Percentiles rank a stretch among this genome's conserved stretches.
These are phyloP conservation scores for Scenedesmus sp. DNA, from an alignment of 163 green algal genomes.

Conservation along the genomic window DNA sequence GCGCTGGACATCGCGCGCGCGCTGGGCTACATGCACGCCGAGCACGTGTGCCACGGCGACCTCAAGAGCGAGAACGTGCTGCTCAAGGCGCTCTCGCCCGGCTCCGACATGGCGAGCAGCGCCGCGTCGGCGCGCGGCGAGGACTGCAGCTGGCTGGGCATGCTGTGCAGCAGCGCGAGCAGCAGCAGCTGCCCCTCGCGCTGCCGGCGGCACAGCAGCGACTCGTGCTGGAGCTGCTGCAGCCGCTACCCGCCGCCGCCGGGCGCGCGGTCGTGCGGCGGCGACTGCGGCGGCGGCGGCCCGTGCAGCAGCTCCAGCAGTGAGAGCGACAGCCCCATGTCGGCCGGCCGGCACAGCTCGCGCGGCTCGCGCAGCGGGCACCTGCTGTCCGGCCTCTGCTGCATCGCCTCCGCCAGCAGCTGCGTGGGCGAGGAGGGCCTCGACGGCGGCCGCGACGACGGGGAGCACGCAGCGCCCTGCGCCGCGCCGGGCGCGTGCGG, in stretches of 20 bases:
- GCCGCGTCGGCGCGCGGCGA: neutral
- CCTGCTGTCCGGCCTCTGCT: neutral
- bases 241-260: neutral
- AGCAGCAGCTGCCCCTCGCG: neutral
- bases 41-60: slow-evolving; percentile 47
- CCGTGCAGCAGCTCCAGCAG: slow-evolving; percentile 3
- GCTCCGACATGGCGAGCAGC: neutral
- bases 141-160: slow-evolving; percentile 18
- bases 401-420: neutral
- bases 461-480: neutral
- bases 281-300: too few relatives aligned
- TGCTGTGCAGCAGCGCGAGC: slow-evolving; percentile 6
- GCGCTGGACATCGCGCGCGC: slow-evolving; percentile 39
- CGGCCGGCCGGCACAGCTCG: neutral
- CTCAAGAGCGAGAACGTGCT: slow-evolving; percentile 47
- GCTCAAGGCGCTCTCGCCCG: neutral
- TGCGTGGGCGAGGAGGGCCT: neutral
- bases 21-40: slow-evolving; percentile 43
- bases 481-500: neutral
- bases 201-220: slow-evolving; percentile 12
- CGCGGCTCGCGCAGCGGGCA: too few relatives aligned
- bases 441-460: neutral
- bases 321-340: neutral
- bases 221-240: slow-evolving; percentile 19
- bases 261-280: too few relatives aligned